phyloP scores from a whole-genome alignment of 2,329 filamentous ascomycete species.

The Ophiobolus disseminans region DNA sequence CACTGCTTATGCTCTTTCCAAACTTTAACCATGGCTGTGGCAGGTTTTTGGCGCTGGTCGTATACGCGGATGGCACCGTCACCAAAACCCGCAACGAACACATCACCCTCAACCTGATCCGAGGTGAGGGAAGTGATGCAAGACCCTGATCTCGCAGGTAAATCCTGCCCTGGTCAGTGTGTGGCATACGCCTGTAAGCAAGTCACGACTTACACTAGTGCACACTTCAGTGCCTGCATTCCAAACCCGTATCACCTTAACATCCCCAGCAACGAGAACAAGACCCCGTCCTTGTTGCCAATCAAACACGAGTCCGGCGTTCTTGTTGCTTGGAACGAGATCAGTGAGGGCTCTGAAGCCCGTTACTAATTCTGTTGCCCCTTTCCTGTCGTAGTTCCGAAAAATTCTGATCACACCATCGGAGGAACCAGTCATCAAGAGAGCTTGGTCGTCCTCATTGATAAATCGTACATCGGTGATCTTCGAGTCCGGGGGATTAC shows the following conservation, averaged over 20 bases:
- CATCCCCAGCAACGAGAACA: constrained; percentile 93
- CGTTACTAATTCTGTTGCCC: constrained; percentile 82
- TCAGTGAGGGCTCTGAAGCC: constrained; percentile 92
- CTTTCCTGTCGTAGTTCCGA: constrained; percentile 83
- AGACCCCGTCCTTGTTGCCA: constrained; percentile 99
- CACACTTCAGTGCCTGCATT: constrained; percentile 93
- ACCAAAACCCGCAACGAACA: constrained; percentile 95
- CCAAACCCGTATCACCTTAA: constrained; percentile 95
- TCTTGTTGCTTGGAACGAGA: constrained; percentile 90
- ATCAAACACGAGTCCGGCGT: constrained; percentile 95
- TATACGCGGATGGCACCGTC: constrained; percentile 95
- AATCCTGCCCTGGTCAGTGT: constrained; percentile 64
- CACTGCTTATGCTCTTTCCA: constrained; percentile 97
- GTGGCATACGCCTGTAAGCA: neutral
- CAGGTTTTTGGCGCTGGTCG: constrained; percentile 82
- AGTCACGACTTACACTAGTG: constrained; percentile 64
- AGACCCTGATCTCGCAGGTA: constrained; percentile 90
- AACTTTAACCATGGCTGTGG: constrained; percentile 91
- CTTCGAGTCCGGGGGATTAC: constrained; percentile 86
- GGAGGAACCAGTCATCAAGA: constrained; percentile 92
- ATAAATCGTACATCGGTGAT: constrained; percentile 97
- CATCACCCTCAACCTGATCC: constrained; percentile 95
- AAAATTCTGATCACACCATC: constrained; percentile 95
- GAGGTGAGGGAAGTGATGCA: constrained; percentile 96
- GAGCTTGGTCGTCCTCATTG: constrained; percentile 96